These are phyloP conservation scores for Phanerodontia chrysosporium DNA, from an alignment of 768 basidiomycete genomes.

Conservation along the genomic window DNA sequence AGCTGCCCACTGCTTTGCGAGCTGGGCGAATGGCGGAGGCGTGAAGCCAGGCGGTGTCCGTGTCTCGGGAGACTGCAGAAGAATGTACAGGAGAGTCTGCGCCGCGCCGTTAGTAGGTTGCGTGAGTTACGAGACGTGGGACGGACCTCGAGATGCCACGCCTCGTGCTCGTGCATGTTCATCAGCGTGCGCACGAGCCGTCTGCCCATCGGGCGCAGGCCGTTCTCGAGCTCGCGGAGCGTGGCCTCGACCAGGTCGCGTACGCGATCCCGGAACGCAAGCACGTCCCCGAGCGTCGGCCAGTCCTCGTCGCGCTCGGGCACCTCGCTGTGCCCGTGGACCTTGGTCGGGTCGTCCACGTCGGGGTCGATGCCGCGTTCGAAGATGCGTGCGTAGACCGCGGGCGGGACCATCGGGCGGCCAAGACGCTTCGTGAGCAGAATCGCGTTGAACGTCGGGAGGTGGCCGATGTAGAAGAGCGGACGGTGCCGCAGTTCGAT, in stretches of 20 bases:
- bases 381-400: constrained; percentile 64
- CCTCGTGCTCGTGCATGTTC: constrained; percentile 87
- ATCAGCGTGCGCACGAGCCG: constrained; percentile 72
- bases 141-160: constrained; percentile 81
- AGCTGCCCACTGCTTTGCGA: constrained; percentile 55
- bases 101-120: neutral
- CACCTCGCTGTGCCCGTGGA: constrained; percentile 85
- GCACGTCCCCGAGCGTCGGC: constrained; percentile 70
- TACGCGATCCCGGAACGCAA: constrained; percentile 75
- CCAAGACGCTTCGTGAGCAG: constrained; percentile 66
- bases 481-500: constrained; percentile 92
- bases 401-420: constrained; percentile 71
- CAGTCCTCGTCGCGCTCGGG: constrained; percentile 83
- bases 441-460: constrained; percentile 90
- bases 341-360: constrained; percentile 84
- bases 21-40: constrained; percentile 59
- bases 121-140: neutral
- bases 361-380: constrained; percentile 93
- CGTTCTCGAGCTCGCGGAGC: constrained; percentile 58
- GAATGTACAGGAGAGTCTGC: constrained; percentile 88
- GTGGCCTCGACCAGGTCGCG: constrained; percentile 58
- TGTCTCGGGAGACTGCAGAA: constrained; percentile 68
- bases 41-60: constrained; percentile 74
- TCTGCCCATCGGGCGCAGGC: constrained; percentile 48
- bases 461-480: constrained; percentile 92